phyloP scores from a whole-genome alignment of 352 stramenopile genomes.

The Paralagenidium karlingii region DNA sequence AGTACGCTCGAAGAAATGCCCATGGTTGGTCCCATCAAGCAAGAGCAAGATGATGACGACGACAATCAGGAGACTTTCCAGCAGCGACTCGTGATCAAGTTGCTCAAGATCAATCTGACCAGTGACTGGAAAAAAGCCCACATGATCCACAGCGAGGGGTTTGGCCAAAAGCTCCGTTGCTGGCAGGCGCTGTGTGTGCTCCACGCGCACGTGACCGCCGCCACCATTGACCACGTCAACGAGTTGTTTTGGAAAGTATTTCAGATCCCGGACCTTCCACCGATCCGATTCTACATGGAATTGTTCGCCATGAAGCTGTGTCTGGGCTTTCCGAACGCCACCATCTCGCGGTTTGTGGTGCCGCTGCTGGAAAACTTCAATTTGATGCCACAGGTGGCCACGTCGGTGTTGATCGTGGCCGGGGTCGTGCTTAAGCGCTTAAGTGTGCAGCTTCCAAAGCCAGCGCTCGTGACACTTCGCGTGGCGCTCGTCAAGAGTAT shows the following conservation, averaged over 20 bases:
- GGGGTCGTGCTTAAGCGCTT: slow-evolving; percentile 18
- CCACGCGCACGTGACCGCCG: slow-evolving; percentile 22
- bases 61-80: not conserved
- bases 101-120: slow-evolving; percentile 39
- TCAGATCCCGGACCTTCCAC: slow-evolving; percentile 38
- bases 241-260: slow-evolving; percentile 31
- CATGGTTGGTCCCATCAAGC: slow-evolving; percentile 13
- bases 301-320: slow-evolving; percentile 62
- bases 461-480: too few relatives aligned
- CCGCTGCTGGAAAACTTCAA: slow-evolving; percentile 57
- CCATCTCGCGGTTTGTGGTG: slow-evolving; percentile 25
- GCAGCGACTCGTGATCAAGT: slow-evolving; percentile 15
- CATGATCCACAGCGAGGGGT: slow-evolving; percentile 77
- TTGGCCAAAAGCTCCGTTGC: slow-evolving; percentile 57
- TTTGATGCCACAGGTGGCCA: slow-evolving; percentile 54
- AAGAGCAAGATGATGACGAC: slow-evolving; percentile 3
- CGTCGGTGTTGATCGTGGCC: slow-evolving; percentile 44
- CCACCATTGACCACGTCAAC: slow-evolving; percentile 14
- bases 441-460: too few relatives aligned
- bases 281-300: slow-evolving; percentile 74
- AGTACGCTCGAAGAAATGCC: slow-evolving; percentile 47
- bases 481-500: slow-evolving; percentile 28
- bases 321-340: slow-evolving; percentile 26
- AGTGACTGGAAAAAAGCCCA: slow-evolving; percentile 58
- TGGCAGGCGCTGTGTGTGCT: slow-evolving; percentile 75